Base-by-base conservation (phyloP, 345 rosid species). In the Balakata baccata region DNA sequence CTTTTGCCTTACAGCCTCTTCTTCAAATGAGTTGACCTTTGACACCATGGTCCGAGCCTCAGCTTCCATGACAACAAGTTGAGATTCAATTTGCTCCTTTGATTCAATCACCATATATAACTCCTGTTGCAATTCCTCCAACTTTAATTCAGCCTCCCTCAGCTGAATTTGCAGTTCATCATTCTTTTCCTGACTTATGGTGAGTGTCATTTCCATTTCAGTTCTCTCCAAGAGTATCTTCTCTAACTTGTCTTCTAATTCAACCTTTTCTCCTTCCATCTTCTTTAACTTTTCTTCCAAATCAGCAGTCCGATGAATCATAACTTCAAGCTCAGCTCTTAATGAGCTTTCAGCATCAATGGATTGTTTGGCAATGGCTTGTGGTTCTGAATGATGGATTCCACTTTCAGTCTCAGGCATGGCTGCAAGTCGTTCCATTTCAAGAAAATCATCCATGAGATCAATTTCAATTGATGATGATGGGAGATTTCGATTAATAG, bases 401-500 rank as follows among this genome's bases (percentile, higher is more conserved):
- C 74, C 81, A 59, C 64, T 84, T 72, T 75, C 78, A 75, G 74
- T 75, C 81, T 85, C 87, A 9, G 93, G 84, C 81, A 90, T 78
- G 14, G 97, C 89, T 70, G 87, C 94, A 83, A 94, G 93, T 54
- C 79, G 84, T 81, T 76, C 79, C 97, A 94, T 92, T 84, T 94
- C 98, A 20, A 94, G 90, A 84, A 94, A 94, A 78, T 94, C 99
- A 81, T 92, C 98, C 99, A 95, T 88, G 78, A 95, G 89, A 83
- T 87, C 84, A 49, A 88, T 81, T 57, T 87, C 86, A 52, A 74
- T 70, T 5, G 85, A 79, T 72, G 89, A 76, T 72, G 80, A 64
- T 82, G 82, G 77, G 0, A 77, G 61, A 52, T 76, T 85, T 69
- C 83, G 12, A 23, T 65, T 84, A 12, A 22, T 49, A 6, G 72